Percentiles rank a stretch among this genome's conserved stretches.
phyloP scores from a whole-genome alignment of 2,329 filamentous ascomycete genomes.

The Fusarium fracticaudum region DNA sequence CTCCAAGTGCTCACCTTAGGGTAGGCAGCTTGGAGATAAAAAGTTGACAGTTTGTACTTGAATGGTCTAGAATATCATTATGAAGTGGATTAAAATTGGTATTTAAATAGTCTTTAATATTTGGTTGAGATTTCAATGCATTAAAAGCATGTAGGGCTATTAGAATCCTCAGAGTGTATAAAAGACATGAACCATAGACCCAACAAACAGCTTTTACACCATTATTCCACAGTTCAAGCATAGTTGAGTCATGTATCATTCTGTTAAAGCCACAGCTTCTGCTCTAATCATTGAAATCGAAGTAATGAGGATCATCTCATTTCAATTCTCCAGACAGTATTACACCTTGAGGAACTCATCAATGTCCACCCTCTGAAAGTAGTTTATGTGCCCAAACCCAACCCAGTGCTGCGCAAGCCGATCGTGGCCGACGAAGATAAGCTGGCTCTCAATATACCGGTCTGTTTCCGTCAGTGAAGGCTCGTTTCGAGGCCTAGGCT shows the following conservation, averaged over 20 bases:
- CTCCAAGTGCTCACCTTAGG: background rate
- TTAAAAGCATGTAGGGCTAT: too few relatives aligned
- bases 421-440: slow-evolving; percentile 82
- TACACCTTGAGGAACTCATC: slow-evolving; percentile 56
- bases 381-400: slow-evolving; percentile 67
- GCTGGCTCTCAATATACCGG: slow-evolving; percentile 76
- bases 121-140: too few relatives aligned
- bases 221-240: background rate
- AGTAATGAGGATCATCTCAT: background rate
- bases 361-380: slow-evolving; percentile 68
- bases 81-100: background rate
- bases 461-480: slow-evolving; percentile 57
- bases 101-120: background rate
- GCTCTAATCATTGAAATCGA: accelerated
- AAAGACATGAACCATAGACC: background rate
- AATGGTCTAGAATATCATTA: background rate
- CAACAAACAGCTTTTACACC: too few relatives aligned
- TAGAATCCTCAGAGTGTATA: accelerated
- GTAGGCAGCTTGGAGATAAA: background rate
- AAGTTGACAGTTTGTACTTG: background rate
- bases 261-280: background rate
- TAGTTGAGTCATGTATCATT: background rate
- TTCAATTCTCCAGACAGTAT: background rate
- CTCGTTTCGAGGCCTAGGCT: accelerated
- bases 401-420: slow-evolving; percentile 86